A percentile compares a stretch with the other conserved stretches of the same genome.
Conservation (phyloP, 2,329 filamentous ascomycete species). For the Colletotrichum acutatum region DNA sequence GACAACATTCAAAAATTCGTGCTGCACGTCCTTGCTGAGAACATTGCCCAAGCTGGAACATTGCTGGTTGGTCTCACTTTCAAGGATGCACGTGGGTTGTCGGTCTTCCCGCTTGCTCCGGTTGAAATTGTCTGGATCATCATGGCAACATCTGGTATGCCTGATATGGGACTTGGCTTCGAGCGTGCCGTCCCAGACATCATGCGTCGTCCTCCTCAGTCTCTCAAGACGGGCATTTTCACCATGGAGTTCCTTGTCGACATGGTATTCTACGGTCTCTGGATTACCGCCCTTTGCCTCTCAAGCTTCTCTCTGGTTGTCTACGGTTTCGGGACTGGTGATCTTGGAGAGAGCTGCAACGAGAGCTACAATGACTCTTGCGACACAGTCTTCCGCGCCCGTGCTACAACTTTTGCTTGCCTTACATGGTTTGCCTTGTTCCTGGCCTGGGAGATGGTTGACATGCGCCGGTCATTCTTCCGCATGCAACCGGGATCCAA, state of each 20-base stretch:
- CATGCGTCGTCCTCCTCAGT: slow-evolving; percentile 74
- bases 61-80: slow-evolving; percentile 78
- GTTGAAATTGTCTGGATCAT: slow-evolving; percentile 87
- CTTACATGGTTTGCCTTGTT: slow-evolving; percentile 83
- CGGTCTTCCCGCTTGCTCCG: slow-evolving; percentile 78
- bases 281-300: slow-evolving; percentile 74
- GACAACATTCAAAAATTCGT: slow-evolving; percentile 83
- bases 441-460: slow-evolving; percentile 82
- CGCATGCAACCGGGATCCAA: slow-evolving; percentile 74
- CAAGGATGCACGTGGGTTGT: slow-evolving; percentile 72
- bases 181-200: slow-evolving; percentile 77
- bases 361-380: slow-evolving; percentile 64
- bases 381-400: slow-evolving; percentile 75
- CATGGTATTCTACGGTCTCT: slow-evolving; percentile 75
- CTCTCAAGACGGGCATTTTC: slow-evolving; percentile 71
- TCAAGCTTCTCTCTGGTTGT: slow-evolving; percentile 72
- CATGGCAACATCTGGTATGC: slow-evolving; percentile 80
- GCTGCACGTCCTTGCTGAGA: slow-evolving; percentile 75
- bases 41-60: slow-evolving; percentile 77
- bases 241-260: slow-evolving; percentile 74
- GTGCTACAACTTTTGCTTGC: slow-evolving; percentile 78
- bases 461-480: slow-evolving; percentile 80
- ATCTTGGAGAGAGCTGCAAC: slow-evolving; percentile 72
- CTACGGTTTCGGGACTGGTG: slow-evolving; percentile 66
- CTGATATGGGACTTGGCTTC: slow-evolving; percentile 82